Conservation (phyloP, 1,139 yeast genomes). For the Scheffersomyces titani region DNA sequence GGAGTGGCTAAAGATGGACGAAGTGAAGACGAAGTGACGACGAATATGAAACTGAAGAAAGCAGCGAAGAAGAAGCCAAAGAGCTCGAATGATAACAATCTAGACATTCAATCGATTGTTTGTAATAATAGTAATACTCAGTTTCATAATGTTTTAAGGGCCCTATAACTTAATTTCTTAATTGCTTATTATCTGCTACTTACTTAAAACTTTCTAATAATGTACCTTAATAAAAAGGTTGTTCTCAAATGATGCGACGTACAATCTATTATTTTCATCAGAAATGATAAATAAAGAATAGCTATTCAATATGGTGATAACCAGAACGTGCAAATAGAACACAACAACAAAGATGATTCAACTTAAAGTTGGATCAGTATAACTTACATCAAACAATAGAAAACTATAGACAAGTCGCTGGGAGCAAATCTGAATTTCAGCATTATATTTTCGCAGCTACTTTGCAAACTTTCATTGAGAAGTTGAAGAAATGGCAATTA, state of each 20-base stretch:
- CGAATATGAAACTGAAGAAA: constrained; percentile 59
- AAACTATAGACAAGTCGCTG: constrained; percentile 7
- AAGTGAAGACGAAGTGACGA: no score
- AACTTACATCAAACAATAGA: constrained; percentile 12
- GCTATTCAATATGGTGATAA: background rate
- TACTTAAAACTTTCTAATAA: no score
- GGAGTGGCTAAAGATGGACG: constrained; percentile 78
- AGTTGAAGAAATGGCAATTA: constrained; percentile 21
- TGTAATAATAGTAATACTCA: no score
- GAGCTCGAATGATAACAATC: constrained; percentile 14
- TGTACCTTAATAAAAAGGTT: background rate
- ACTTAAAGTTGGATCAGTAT: constrained; percentile 20
- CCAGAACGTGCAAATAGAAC: background rate
- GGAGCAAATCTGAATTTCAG: constrained; percentile 14
- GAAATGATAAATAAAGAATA: constrained; percentile 8
- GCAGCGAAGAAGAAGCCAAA: constrained; percentile 26
- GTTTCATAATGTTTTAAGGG: no score
- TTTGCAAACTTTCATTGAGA: constrained; percentile 26
- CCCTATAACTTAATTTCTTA: background rate
- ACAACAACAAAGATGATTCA: constrained; percentile 2
- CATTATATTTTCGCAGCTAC: constrained; percentile 18
- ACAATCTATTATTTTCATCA: background rate
- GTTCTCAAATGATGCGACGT: background rate
- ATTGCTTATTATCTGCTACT: no score
- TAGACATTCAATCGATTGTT: background rate